phyloP scores from a whole-genome alignment of 2,329 filamentous ascomycete species.

The Monilinia aucupariae region DNA sequence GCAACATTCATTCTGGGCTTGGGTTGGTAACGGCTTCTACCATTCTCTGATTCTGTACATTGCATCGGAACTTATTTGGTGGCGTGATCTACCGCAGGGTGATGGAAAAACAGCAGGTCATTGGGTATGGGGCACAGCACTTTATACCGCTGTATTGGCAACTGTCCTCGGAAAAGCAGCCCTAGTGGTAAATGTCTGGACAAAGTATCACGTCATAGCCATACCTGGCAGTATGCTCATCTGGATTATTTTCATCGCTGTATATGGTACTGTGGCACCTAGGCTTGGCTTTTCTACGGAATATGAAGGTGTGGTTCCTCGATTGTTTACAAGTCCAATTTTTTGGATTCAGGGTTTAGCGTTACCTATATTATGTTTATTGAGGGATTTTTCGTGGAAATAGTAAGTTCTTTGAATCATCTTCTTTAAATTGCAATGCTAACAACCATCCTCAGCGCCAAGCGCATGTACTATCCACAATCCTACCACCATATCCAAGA shows the following conservation, averaged over 20 bases:
- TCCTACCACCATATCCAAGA: slow-evolving; percentile 98
- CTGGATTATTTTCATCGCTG: slow-evolving; percentile 85
- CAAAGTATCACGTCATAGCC: slow-evolving; percentile 92
- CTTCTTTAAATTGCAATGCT: background rate
- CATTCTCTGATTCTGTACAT: slow-evolving; percentile 93
- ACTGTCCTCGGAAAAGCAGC: slow-evolving; percentile 94
- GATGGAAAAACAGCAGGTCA: slow-evolving; percentile 84
- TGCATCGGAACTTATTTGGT: slow-evolving; percentile 74
- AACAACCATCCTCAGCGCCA: slow-evolving; percentile 46
- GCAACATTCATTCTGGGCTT: slow-evolving; percentile 84
- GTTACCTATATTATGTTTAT: slow-evolving; percentile 73
- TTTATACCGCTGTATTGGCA: slow-evolving; percentile 89
- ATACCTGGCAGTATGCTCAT: slow-evolving; percentile 90
- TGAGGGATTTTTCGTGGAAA: slow-evolving; percentile 93
- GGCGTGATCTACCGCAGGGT: slow-evolving; percentile 67
- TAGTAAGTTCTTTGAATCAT: slow-evolving; percentile 49
- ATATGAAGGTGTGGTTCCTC: slow-evolving; percentile 76
- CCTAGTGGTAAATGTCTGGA: slow-evolving; percentile 95
- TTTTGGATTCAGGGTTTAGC: slow-evolving; percentile 90
- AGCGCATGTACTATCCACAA: slow-evolving; percentile 94
- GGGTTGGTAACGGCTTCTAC: slow-evolving; percentile 92
- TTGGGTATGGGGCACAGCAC: slow-evolving; percentile 95
- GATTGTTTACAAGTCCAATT: slow-evolving; percentile 71
- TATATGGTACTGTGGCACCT: slow-evolving; percentile 81
- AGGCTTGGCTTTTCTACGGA: slow-evolving; percentile 76